These are phyloP conservation scores for Forsythia suspensa DNA, from an alignment of 257 asterid genomes.

Conservation along the genomic window DNA sequence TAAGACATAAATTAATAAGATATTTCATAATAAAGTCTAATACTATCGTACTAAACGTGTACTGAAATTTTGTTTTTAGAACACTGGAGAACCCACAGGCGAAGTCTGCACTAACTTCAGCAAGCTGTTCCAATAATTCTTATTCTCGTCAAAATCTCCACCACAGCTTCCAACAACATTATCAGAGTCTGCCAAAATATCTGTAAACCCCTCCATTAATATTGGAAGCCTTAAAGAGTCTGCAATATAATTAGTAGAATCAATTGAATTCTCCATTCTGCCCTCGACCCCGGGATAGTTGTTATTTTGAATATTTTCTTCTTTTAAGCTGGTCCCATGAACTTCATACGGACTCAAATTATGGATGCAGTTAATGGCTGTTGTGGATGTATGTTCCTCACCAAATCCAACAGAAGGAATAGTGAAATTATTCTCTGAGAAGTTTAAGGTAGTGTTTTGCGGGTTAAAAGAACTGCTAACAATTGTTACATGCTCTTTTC, in stretches of 20 bases:
- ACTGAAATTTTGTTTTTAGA: background rate
- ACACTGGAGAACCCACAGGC: background rate
- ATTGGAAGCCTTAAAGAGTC: constrained; percentile 16
- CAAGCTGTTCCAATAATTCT: constrained; percentile 16
- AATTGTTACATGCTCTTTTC: constrained; percentile 3
- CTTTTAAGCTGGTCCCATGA: background rate
- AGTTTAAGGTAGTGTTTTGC: constrained; percentile 12
- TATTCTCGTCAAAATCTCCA: constrained; percentile 10
- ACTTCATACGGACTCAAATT: background rate
- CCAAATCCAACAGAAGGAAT: background rate
- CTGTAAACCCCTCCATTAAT: constrained; percentile 12
- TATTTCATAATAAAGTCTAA: background rate
- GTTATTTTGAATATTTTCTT: background rate
- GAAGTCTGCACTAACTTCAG: constrained; percentile 9
- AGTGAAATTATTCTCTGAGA: constrained; percentile 2
- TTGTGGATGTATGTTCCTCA: background rate
- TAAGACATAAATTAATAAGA: too few relatives aligned
- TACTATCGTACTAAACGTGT: background rate
- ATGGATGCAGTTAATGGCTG: background rate
- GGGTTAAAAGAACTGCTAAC: constrained; percentile 11
- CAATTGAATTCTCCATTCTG: background rate
- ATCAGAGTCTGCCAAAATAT: background rate
- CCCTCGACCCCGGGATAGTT: background rate
- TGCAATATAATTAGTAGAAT: background rate
- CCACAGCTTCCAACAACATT: constrained; percentile 1